Percentiles rank a stretch among this genome's conserved stretches.
phyloP scores from a whole-genome alignment of 2,329 filamentous ascomycete species.

The Ophiostoma ulmi region DNA sequence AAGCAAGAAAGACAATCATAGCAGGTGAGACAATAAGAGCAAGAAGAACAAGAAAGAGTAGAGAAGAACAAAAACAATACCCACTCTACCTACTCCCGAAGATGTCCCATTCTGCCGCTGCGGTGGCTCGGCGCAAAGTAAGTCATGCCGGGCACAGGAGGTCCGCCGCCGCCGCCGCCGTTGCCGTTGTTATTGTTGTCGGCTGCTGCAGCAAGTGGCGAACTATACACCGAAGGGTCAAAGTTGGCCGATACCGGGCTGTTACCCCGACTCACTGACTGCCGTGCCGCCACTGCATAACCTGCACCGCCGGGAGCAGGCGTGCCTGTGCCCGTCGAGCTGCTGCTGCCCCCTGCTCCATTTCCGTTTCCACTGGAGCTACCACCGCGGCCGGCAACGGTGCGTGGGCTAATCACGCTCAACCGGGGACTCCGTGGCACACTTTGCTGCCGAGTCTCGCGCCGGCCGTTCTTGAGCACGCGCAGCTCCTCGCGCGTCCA shows the following conservation, averaged over 20 bases:
- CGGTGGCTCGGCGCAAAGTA: conserved; percentile 38
- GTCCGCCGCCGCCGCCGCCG: conserved; percentile 17
- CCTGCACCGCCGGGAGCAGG: background rate
- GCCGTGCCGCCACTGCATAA: conserved; percentile 11
- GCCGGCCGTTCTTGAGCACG: conserved; percentile 44
- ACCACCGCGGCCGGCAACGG: conserved; percentile 32
- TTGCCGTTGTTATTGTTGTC: background rate
- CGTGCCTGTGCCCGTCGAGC: background rate
- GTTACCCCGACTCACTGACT: conserved; percentile 42
- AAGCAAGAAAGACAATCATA: background rate
- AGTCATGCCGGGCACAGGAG: conserved; percentile 36
- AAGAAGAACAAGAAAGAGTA: background rate
- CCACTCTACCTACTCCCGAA: conserved; percentile 28
- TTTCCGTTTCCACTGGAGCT: background rate
- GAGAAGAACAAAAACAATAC: background rate
- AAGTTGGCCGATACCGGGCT: conserved; percentile 41
- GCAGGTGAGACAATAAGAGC: background rate
- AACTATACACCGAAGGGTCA: conserved; percentile 33
- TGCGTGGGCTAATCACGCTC: conserved; percentile 49
- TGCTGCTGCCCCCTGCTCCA: conserved; percentile 8
- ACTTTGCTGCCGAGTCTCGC: conserved; percentile 53
- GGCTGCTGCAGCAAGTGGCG: background rate
- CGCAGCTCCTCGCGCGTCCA: conserved; percentile 47
- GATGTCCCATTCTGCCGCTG: conserved; percentile 42
- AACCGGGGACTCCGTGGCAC: conserved; percentile 55